Conservation (phyloP, 176 grass and related monocot genomes). For the Juncus inflexus region DNA sequence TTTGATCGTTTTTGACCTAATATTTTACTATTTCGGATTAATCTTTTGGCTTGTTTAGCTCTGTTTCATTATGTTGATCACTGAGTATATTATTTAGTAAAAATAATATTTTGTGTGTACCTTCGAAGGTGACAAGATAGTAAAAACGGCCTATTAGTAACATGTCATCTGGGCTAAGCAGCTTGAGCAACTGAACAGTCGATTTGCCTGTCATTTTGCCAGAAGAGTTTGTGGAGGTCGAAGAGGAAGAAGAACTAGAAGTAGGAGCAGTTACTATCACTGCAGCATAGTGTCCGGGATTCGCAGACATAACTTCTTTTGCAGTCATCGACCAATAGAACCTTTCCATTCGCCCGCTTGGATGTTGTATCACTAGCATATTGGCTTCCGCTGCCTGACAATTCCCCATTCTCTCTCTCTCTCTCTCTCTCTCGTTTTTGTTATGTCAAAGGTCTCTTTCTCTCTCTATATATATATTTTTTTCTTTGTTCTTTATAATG, state of each 20-base stretch:
- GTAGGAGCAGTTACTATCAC: conserved; percentile 47
- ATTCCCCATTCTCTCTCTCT: conserved; percentile 55
- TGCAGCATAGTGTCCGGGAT: conserved; percentile 90
- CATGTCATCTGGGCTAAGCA: conserved; percentile 91
- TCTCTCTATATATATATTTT: conserved; percentile 13
- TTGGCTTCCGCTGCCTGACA: conserved; percentile 88
- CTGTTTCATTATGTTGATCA: too few relatives aligned
- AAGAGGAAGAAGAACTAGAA: background rate
- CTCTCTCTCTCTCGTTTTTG: background rate
- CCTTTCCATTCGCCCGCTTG: conserved; percentile 54
- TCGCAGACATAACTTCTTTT: conserved; percentile 63
- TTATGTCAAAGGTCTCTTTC: background rate
- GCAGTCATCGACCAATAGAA: conserved; percentile 59
- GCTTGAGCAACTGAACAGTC: conserved; percentile 76
- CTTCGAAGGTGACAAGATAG: conserved; percentile 96
- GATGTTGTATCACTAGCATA: conserved; percentile 77
- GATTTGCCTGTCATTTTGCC: background rate
- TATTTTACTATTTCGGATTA: too few relatives aligned
- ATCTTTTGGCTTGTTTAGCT: too few relatives aligned
- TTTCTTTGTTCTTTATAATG: background rate
- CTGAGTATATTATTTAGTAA: background rate
- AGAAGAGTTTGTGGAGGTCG: background rate
- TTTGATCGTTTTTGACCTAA: background rate
- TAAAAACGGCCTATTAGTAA: conserved; percentile 78
- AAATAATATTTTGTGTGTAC: conserved; percentile 25